phyloP scores from a whole-genome alignment of 371 early-diverging fungal species.

The Choanephora cucurbitarum region DNA sequence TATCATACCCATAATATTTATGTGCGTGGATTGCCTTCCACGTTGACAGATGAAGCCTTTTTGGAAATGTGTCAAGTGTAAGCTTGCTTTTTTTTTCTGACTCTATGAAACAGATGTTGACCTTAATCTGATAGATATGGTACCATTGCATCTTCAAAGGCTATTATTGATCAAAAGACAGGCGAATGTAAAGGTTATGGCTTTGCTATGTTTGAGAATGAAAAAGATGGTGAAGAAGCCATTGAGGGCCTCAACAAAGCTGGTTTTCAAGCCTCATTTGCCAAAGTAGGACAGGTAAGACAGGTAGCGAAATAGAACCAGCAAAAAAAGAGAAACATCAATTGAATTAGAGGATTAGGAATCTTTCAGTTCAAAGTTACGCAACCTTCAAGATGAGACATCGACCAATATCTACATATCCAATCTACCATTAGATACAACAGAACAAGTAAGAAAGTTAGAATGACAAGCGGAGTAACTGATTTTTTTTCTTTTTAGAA shows the following conservation, averaged over 20 bases:
- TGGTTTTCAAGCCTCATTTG: slow-evolving; percentile 78
- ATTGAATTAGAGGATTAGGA: no score
- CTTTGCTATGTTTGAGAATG: slow-evolving; percentile 85
- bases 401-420: slow-evolving; percentile 86
- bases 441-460: slow-evolving; percentile 59
- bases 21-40: slow-evolving; percentile 76
- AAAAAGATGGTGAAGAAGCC: slow-evolving; percentile 65
- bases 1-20: slow-evolving; percentile 74
- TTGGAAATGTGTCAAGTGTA: slow-evolving; percentile 63
- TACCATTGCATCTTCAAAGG: slow-evolving; percentile 79
- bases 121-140: slow-evolving; percentile 66
- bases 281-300: slow-evolving; percentile 62
- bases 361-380: slow-evolving; percentile 75
- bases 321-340: no score
- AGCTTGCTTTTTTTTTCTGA: slow-evolving; percentile 11
- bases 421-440: slow-evolving; percentile 75
- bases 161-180: slow-evolving; percentile 79
- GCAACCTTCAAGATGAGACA: slow-evolving; percentile 74
- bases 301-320: no score
- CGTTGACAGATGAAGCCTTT: slow-evolving; percentile 75
- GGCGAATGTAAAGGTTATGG: slow-evolving; percentile 91
- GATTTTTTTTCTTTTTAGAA: slow-evolving; percentile 44
- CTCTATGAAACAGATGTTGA: not conserved
- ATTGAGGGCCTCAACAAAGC: slow-evolving; percentile 68
- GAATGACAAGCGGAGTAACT: not conserved